Evolutionary conservation across 2,329 filamentous ascomycete genomes (phyloP).

Genomic region (Hypoxylon sp.): DNA sequence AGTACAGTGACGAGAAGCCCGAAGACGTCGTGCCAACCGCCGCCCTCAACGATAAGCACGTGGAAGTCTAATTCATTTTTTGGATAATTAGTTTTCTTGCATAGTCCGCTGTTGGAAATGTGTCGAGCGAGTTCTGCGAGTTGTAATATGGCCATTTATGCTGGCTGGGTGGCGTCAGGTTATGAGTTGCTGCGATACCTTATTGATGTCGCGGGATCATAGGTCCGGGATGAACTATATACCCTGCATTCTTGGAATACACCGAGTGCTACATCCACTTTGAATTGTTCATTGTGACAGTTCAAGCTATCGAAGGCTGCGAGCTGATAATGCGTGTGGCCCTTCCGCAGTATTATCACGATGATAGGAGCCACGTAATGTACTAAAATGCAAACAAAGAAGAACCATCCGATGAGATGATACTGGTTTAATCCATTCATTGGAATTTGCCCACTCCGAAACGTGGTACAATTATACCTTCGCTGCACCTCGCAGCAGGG

Average conservation of each 20-base stretch:
- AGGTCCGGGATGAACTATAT: conserved; percentile 3
- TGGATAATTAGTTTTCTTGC: neutral
- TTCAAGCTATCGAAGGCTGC: neutral
- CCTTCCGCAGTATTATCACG: neutral
- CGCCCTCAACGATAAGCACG: conserved; percentile 47
- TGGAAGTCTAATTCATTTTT: conserved; percentile 30
- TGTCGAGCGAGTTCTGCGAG: conserved; percentile 3
- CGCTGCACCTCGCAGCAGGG: too few relatives aligned
- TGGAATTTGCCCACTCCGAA: neutral
- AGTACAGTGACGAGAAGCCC: conserved; percentile 85
- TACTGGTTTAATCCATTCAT: neutral
- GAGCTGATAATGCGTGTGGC: neutral
- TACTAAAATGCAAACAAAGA: neutral
- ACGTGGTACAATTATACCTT: neutral
- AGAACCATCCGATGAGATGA: neutral
- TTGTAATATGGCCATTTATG: conserved; percentile 11
- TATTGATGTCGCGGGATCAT: conserved; percentile 7
- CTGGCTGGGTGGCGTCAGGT: neutral
- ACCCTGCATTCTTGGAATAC: conserved; percentile 9
- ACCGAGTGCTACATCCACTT: neutral
- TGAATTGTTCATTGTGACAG: neutral
- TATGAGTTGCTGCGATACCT: conserved; percentile 3
- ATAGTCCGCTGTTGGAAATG: conserved; percentile 2
- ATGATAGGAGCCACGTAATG: neutral
- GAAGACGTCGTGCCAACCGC: conserved; percentile 70